Evolutionary conservation across 495 filamentous ascomycete genomes (phyloP).

Genomic region (Hypoxylon subgilvum): DNA sequence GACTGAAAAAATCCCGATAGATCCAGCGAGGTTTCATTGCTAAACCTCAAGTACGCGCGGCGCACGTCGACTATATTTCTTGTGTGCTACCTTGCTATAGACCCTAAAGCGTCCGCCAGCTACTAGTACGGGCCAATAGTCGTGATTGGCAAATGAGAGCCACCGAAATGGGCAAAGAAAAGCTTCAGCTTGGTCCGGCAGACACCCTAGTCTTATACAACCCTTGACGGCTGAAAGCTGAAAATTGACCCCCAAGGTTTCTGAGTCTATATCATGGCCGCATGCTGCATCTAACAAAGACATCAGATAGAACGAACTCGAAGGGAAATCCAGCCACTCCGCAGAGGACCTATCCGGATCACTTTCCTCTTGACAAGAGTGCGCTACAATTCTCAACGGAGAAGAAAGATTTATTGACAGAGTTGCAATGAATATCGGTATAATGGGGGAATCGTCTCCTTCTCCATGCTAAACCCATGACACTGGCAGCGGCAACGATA

Average conservation of each 20-base stretch:
- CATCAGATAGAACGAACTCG: constrained; percentile 1
- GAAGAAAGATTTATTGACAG: constrained; percentile 13
- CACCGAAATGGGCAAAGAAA: constrained; percentile 4
- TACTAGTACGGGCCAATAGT: constrained; percentile 16
- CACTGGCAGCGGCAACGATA: constrained; percentile 16
- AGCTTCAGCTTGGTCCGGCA: constrained; percentile 10
- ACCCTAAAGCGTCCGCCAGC: constrained; percentile 6
- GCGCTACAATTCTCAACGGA: neutral
- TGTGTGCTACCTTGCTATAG: neutral
- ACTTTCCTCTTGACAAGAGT: constrained; percentile 17
- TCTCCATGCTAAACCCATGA: constrained; percentile 15
- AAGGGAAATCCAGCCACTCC: neutral
- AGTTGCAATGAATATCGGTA: constrained; percentile 32
- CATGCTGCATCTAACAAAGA: constrained; percentile 11
- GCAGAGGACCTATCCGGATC: neutral
- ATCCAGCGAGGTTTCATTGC: neutral
- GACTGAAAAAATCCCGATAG: neutral
- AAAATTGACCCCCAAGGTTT: constrained; percentile 11
- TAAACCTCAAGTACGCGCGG: neutral
- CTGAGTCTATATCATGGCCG: constrained; percentile 11
- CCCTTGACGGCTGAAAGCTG: constrained; percentile 28
- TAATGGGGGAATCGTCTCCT: constrained; percentile 10
- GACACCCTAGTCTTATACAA: constrained; percentile 14
- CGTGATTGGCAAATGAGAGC: constrained; percentile 3
- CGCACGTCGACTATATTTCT: neutral